Conservation (phyloP, 129 eudicot genomes). For the Chrysanthemum seticuspe region DNA sequence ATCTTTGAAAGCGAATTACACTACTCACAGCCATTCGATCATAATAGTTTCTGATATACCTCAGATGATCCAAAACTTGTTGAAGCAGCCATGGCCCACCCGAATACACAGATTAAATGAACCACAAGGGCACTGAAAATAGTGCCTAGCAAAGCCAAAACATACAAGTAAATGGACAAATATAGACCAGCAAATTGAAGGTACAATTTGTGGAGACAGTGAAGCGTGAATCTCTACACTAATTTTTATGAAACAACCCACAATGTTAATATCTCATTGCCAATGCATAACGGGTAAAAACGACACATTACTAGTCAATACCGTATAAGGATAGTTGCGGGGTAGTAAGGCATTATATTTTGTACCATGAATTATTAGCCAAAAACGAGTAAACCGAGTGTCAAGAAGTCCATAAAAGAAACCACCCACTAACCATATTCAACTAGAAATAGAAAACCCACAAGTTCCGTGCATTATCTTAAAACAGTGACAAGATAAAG, state of each 20-base stretch:
- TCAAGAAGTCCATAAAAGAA: conserved; percentile 3
- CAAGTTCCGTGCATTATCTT: conserved; percentile 31
- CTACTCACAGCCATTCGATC: conserved; percentile 7
- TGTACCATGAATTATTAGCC: conserved; percentile 28
- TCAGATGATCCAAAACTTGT: conserved; percentile 10
- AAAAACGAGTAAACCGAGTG: conserved; percentile 22
- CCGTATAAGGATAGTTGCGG: not conserved
- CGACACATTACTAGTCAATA: conserved; percentile 8
- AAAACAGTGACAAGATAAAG: conserved; percentile 33
- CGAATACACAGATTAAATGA: conserved; percentile 24
- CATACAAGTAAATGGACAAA: conserved; percentile 24
- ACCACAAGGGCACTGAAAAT: conserved; percentile 21
- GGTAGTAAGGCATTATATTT: conserved; percentile 11
- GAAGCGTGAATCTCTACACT: too few relatives aligned
- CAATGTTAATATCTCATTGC: conserved; percentile 5
- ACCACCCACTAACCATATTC: conserved; percentile 26
- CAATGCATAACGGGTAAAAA: not conserved
- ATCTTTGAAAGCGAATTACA: not conserved
- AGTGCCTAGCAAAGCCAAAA: conserved; percentile 36
- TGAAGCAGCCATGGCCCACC: conserved; percentile 23
- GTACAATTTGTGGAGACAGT: conserved; percentile 13
- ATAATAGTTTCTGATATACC: not conserved
- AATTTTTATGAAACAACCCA: conserved; percentile 1
- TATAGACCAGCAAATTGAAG: conserved; percentile 22
- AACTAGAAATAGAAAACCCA: conserved; percentile 38